phyloP scores from a whole-genome alignment of 2,329 filamentous ascomycete species.

The Amauroascus verrucosus region DNA sequence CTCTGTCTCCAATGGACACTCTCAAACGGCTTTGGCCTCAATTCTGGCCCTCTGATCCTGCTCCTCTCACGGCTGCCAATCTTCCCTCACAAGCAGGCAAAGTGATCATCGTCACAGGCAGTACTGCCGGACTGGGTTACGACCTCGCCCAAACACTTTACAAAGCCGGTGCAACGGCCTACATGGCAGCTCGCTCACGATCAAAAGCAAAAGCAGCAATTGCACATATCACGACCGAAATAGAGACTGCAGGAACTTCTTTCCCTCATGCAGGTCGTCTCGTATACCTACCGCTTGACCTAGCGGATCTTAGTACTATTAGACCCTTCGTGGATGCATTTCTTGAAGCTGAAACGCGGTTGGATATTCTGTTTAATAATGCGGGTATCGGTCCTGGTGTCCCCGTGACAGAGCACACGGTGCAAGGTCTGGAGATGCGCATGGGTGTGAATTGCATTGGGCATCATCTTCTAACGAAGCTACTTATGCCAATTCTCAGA shows the following conservation, averaged over 20 bases:
- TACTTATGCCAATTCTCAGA: constrained; percentile 29
- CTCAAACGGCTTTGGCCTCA: not conserved
- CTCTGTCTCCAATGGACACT: not conserved
- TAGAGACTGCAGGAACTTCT: no score
- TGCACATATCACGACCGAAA: constrained; percentile 27
- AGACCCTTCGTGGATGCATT: constrained; percentile 31
- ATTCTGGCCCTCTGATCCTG: not conserved
- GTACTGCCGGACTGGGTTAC: constrained; percentile 32
- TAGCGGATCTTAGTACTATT: constrained; percentile 33
- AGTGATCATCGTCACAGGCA: constrained; percentile 34
- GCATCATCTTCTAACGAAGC: constrained; percentile 33
- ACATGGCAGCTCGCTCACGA: constrained; percentile 35
- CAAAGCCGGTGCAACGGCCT: constrained; percentile 36
- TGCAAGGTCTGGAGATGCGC: constrained; percentile 29
- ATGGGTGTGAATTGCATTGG: constrained; percentile 35
- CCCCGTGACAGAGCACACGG: constrained; percentile 22
- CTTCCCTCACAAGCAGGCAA: constrained; percentile 19
- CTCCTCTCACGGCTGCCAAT: constrained; percentile 17
- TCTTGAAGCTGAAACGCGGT: constrained; percentile 24
- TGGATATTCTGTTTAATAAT: constrained; percentile 33
- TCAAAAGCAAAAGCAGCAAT: constrained; percentile 34
- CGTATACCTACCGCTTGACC: constrained; percentile 33
- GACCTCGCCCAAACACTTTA: constrained; percentile 35
- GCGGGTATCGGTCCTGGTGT: constrained; percentile 29
- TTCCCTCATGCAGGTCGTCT: constrained; percentile 21